These are phyloP conservation scores for Blastocrithidia nonstop DNA, from an alignment of 208 protist genomes.

Conservation along the genomic window DNA sequence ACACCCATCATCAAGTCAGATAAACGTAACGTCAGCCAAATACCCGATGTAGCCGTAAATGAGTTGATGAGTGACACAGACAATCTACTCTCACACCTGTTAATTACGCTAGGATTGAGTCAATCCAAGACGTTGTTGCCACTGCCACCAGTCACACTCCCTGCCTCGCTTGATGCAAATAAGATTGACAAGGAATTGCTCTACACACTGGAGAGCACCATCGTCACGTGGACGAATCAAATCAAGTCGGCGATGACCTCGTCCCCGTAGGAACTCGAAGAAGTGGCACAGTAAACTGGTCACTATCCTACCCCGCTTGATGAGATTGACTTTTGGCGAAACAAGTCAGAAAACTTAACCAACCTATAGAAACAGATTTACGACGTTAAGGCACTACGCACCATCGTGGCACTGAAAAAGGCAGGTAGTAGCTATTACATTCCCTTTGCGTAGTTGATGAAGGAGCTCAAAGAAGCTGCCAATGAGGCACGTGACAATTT, in stretches of 20 bases:
- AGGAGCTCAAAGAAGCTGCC: constrained; percentile 72
- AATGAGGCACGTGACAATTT: constrained; percentile 85
- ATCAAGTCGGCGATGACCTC: constrained; percentile 82
- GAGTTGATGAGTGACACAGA: constrained; percentile 89
- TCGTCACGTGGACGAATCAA: constrained; percentile 88
- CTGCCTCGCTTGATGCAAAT: constrained; percentile 56
- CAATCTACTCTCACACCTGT: constrained; percentile 65
- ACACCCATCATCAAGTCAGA: constrained; percentile 72
- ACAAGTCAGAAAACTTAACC: constrained; percentile 86
- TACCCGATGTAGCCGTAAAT: constrained; percentile 85
- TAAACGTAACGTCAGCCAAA: constrained; percentile 67
- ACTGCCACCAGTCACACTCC: constrained; percentile 80
- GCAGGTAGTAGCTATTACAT: constrained; percentile 81
- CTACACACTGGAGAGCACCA: constrained; percentile 83
- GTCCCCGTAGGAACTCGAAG: constrained; percentile 74
- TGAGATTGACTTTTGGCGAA: constrained; percentile 92
- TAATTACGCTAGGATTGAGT: constrained; percentile 86
- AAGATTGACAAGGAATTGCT: constrained; percentile 79
- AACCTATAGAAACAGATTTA: constrained; percentile 89
- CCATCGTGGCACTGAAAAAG: constrained; percentile 87
- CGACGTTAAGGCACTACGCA: constrained; percentile 81
- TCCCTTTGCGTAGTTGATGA: constrained; percentile 77
- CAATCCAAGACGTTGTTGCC: constrained; percentile 89
- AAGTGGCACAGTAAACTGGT: constrained; percentile 26
- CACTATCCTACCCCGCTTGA: constrained; percentile 84